Evolutionary conservation across 768 basidiomycete species (phyloP).

Genomic region (Neoboletus subvelutipes): DNA sequence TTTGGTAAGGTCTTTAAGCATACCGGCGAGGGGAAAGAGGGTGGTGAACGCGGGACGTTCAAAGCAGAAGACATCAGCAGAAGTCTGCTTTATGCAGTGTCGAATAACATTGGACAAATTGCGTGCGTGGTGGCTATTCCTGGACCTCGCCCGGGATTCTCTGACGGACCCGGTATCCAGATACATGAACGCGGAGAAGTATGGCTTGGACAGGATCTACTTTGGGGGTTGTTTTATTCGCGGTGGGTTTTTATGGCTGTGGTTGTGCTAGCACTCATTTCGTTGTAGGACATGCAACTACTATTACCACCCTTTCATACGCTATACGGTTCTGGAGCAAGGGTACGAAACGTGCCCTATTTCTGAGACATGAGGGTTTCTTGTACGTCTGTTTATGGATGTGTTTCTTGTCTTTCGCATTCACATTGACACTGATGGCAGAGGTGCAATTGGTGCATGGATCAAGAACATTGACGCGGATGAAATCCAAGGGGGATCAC

Average conservation of each 20-base stretch:
- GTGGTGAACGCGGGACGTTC: slow-evolving; percentile 65
- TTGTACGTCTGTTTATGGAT: slow-evolving; percentile 57
- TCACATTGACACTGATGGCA: slow-evolving; percentile 30
- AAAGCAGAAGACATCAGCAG: slow-evolving; percentile 91
- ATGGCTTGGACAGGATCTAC: slow-evolving; percentile 93
- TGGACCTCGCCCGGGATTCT: not conserved
- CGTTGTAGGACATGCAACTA: slow-evolving; percentile 84
- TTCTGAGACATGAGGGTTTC: slow-evolving; percentile 97
- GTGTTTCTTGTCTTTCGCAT: not conserved
- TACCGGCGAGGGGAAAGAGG: slow-evolving; percentile 44
- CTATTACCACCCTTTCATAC: slow-evolving; percentile 95
- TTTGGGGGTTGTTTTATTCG: slow-evolving; percentile 99
- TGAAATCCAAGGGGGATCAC: slow-evolving; percentile 15
- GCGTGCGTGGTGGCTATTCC: slow-evolving; percentile 65
- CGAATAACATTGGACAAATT: slow-evolving; percentile 99
- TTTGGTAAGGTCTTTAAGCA: slow-evolving; percentile 99
- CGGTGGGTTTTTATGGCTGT: slow-evolving; percentile 50
- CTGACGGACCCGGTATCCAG: slow-evolving; percentile 22
- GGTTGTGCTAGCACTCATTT: slow-evolving; percentile 5
- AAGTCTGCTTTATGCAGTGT: slow-evolving; percentile 92
- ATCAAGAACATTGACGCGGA: slow-evolving; percentile 85
- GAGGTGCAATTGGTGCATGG: slow-evolving; percentile 96
- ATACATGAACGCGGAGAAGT: slow-evolving; percentile 99
- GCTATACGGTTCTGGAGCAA: slow-evolving; percentile 99
- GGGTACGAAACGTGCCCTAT: slow-evolving; percentile 93